A percentile compares a stretch with the other conserved stretches of the same genome.
phyloP scores from a whole-genome alignment of 495 filamentous ascomycete genomes.

The Neurospora sp. region DNA sequence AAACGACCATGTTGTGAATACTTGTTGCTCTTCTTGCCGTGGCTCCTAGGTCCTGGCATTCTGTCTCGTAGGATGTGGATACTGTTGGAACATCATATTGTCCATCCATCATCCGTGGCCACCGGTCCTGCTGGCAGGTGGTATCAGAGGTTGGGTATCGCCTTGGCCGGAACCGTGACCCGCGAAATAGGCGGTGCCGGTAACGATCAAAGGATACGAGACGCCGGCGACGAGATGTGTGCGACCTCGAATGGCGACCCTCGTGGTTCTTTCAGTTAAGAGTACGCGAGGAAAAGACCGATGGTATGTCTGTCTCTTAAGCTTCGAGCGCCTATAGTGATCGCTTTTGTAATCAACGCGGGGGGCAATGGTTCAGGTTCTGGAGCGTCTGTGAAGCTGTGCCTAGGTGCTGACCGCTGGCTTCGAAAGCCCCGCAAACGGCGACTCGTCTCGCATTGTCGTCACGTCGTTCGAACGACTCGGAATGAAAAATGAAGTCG shows the following conservation, averaged over 20 bases:
- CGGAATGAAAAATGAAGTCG: neutral
- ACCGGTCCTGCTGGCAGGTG: neutral
- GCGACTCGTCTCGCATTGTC: neutral
- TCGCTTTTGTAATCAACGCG: neutral
- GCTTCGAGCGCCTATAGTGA: neutral
- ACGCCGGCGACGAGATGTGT: neutral
- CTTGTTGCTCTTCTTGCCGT: neutral
- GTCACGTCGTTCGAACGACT: neutral
- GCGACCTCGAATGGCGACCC: neutral
- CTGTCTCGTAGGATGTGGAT: neutral
- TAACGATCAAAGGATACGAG: neutral
- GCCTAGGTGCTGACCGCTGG: neutral
- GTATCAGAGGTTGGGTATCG: neutral
- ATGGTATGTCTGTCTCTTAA: neutral
- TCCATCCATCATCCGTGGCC: neutral
- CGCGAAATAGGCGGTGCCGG: neutral
- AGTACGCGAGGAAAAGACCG: neutral
- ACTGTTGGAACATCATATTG: neutral
- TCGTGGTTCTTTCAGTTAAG: neutral
- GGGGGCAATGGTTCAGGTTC: neutral
- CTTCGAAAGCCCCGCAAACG: neutral
- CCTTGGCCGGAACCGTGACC: neutral
- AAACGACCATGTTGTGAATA: neutral
- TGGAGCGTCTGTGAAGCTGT: neutral
- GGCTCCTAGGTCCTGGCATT: too few relatives aligned